Conservation (phyloP, 805 yeast species). For the Peterozyma toletana region DNA sequence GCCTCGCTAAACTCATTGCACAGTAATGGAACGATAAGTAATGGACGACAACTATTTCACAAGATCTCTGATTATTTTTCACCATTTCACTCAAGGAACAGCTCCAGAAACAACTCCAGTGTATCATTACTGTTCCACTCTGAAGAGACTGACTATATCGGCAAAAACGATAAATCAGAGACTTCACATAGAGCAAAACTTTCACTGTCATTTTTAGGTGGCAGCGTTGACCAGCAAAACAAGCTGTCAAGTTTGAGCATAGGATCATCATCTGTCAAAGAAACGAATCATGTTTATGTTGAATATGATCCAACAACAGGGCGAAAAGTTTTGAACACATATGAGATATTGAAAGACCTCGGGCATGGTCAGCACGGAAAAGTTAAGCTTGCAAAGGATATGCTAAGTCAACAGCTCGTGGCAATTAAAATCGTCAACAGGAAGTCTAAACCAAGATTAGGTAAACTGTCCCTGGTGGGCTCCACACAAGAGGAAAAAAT, state of each 20-base stretch:
- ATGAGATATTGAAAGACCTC: conserved; percentile 79
- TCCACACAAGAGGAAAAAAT: conserved; percentile 59
- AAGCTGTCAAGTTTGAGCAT: too few species aligned
- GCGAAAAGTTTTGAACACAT: conserved; percentile 78
- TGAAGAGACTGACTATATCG: not conserved
- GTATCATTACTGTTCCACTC: not conserved
- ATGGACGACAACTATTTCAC: not conserved
- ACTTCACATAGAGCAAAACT: too few species aligned
- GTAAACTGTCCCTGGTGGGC: conserved; percentile 25
- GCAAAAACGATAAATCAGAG: too few species aligned
- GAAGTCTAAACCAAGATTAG: conserved; percentile 47
- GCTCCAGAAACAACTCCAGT: not conserved
- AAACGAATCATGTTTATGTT: conserved; percentile 69
- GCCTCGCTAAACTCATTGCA: too few species aligned
- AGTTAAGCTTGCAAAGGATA: conserved; percentile 82
- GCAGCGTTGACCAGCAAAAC: too few species aligned
- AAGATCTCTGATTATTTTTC: conserved; percentile 1
- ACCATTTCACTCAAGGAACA: conserved; percentile 4
- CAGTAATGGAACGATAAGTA: not conserved
- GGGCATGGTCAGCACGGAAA: conserved; percentile 99
- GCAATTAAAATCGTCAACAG: conserved; percentile 93
- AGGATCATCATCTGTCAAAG: conserved; percentile 47
- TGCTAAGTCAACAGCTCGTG: conserved; percentile 56
- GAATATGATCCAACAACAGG: conserved; percentile 86
- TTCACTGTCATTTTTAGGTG: too few species aligned